These are phyloP conservation scores for Penicillium paxilli DNA, from an alignment of 495 filamentous ascomycete species.

Conservation along the genomic window DNA sequence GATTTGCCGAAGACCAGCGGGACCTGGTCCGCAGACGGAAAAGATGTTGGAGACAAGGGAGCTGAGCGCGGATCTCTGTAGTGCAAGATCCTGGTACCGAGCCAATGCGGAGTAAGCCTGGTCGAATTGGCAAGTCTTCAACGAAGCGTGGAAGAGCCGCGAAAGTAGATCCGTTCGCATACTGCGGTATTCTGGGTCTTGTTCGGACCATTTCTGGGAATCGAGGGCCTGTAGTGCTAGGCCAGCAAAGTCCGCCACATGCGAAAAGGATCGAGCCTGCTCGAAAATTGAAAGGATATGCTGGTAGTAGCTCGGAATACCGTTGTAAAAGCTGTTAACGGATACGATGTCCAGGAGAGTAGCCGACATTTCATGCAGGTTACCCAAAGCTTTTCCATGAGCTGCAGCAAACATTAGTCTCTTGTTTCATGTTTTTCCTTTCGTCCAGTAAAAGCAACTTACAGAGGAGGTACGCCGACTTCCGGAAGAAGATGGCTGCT, in stretches of 20 bases:
- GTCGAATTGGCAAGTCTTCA: conserved; percentile 75
- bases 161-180: conserved; percentile 67
- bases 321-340: conserved; percentile 69
- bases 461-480: conserved; percentile 81
- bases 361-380: conserved; percentile 50
- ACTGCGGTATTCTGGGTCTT: conserved; percentile 35
- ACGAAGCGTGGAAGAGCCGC: conserved; percentile 77
- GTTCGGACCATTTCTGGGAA: conserved; percentile 40
- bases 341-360: conserved; percentile 72
- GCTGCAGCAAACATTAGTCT: conserved; percentile 22
- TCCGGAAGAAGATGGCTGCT: conserved; percentile 77
- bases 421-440: conserved; percentile 3
- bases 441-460: conserved; percentile 34
- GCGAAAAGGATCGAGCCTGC: conserved; percentile 67
- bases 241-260: conserved; percentile 81
- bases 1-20: conserved; percentile 55
- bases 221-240: conserved; percentile 69
- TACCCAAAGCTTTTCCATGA: conserved; percentile 45
- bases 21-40: conserved; percentile 59
- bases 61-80: conserved; percentile 62
- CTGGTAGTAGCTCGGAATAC: conserved; percentile 79
- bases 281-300: conserved; percentile 86
- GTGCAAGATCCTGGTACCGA: conserved; percentile 64
- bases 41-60: conserved; percentile 73
- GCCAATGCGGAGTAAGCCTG: conserved; percentile 79